Percentiles rank a stretch among this genome's conserved stretches.
Evolutionary conservation across 2,329 filamentous ascomycete species (phyloP).

Genomic region (Nigrospora osmanthi): DNA sequence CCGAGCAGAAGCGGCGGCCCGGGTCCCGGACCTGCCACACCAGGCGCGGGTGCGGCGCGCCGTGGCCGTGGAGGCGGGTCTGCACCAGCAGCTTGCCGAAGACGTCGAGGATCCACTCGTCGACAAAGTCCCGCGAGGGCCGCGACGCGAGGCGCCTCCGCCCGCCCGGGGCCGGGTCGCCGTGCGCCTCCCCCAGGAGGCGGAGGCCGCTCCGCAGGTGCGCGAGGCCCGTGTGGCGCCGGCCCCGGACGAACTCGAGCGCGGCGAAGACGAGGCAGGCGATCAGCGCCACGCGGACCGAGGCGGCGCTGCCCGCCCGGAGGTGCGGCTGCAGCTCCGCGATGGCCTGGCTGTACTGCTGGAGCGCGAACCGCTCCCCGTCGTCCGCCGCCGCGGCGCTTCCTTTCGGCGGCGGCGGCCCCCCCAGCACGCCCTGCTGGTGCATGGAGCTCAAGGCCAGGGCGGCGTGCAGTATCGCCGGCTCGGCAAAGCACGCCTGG

Average conservation of each 20-base stretch:
- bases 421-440: slow-evolving; percentile 10
- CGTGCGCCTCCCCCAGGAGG: slow-evolving; percentile 21
- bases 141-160: slow-evolving; percentile 5
- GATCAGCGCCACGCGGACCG: slow-evolving; percentile 27
- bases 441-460: slow-evolving; percentile 29
- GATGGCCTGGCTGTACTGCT: slow-evolving; percentile 30
- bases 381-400: slow-evolving; percentile 1
- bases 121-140: slow-evolving; percentile 18
- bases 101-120: slow-evolving; percentile 34
- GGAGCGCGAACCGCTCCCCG: slow-evolving; percentile 17
- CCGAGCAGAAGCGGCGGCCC: not conserved
- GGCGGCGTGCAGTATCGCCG: slow-evolving; percentile 29
- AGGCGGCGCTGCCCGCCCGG: slow-evolving; percentile 12
- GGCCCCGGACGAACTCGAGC: slow-evolving; percentile 26
- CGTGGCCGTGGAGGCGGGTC: slow-evolving; percentile 18
- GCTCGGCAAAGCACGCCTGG: slow-evolving; percentile 26
- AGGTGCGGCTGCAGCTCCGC: slow-evolving; percentile 25
- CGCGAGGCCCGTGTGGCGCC: slow-evolving; percentile 24
- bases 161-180: slow-evolving; percentile 1
- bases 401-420: not conserved
- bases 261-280: slow-evolving; percentile 27
- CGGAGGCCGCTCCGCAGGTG: slow-evolving; percentile 36
- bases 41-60: slow-evolving; percentile 8
- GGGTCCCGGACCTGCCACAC: slow-evolving; percentile 1
- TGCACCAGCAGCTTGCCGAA: slow-evolving; percentile 25